phyloP scores from a whole-genome alignment of 257 asterid species.

The Ajuga chamaepitys region DNA sequence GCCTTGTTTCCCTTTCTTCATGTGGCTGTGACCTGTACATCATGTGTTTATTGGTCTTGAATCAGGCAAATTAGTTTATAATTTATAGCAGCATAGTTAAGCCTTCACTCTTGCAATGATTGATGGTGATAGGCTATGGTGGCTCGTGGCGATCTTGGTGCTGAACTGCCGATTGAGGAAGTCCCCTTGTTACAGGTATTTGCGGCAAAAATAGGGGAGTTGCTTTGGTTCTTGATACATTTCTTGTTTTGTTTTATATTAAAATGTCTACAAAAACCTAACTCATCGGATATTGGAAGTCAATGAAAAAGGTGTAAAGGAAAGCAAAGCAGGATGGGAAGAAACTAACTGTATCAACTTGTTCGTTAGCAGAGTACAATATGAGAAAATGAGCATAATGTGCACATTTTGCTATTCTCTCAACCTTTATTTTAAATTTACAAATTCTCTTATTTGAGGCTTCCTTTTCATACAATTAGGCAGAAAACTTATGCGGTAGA shows the following conservation, averaged over 20 bases:
- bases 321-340: background rate
- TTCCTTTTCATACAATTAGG: too few relatives aligned
- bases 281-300: background rate
- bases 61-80: background rate
- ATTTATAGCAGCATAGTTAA: background rate
- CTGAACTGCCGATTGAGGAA: constrained; percentile 98
- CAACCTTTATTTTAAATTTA: background rate
- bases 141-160: constrained; percentile 99
- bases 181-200: constrained; percentile 94
- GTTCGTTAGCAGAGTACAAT: background rate
- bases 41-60: background rate
- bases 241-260: constrained; percentile 8
- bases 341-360: background rate
- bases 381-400: background rate
- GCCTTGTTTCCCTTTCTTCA: constrained; percentile 1
- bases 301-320: background rate
- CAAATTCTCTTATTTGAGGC: too few relatives aligned
- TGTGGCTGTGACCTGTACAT: constrained; percentile 3
- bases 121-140: constrained; percentile 86
- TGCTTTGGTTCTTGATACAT: background rate
- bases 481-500: too few relatives aligned
- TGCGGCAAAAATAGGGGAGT: background rate
- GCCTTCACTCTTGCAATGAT: constrained; percentile 13
- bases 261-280: background rate
- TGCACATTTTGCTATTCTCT: background rate